Base-by-base conservation (phyloP, 2,329 filamentous ascomycete genomes). In the Corynespora cassiicola region DNA sequence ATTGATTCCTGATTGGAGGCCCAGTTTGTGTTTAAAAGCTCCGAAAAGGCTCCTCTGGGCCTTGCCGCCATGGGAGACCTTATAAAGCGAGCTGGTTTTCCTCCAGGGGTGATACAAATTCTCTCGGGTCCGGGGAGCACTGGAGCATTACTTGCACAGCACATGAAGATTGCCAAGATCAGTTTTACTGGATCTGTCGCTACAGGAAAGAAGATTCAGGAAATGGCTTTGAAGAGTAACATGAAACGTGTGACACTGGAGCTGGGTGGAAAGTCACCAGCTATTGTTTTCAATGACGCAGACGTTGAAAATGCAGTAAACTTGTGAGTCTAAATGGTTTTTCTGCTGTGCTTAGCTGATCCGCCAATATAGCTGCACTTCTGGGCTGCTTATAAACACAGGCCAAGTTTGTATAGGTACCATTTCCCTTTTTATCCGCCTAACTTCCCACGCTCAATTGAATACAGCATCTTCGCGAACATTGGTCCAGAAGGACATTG, bases 201-300 rank as follows among this genome's bases (percentile, higher is more conserved):
- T 7, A 56, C 58, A n/a, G 66, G 45, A 73, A 73, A 58, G 65
- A 66, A 30, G 61, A 71, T 45, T 39, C 47, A 44, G 38, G 41
- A 46, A 0, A 54, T 56, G 14, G 67, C 68, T 5, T 66, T 62
- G 11, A 58, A 54, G 24, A 39, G 23, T 12, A 54, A 61, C 31
- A 40, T 75, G 17, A 75, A 74, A 51, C 72, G 73, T 27, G 50
- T 72, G 30, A 70, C 69, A 5, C 60, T 74, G 3, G 71, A 74
- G 48, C 58, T 70, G 9, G 71, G 71, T 29, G 71, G 71, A 32
- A 73, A 74, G 58, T 60, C 54, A 7, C 70, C 71, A 15, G 63
- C 63, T 11, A 63, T 74, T 15, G 60, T 74, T 24, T 72, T 73
- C 48, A 58, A 66, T 31, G 70, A 74, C 42, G 71, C 67, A 52